Evolutionary conservation across 345 rosid species (phyloP).

Genomic region (Rhodamnia rubescens): DNA sequence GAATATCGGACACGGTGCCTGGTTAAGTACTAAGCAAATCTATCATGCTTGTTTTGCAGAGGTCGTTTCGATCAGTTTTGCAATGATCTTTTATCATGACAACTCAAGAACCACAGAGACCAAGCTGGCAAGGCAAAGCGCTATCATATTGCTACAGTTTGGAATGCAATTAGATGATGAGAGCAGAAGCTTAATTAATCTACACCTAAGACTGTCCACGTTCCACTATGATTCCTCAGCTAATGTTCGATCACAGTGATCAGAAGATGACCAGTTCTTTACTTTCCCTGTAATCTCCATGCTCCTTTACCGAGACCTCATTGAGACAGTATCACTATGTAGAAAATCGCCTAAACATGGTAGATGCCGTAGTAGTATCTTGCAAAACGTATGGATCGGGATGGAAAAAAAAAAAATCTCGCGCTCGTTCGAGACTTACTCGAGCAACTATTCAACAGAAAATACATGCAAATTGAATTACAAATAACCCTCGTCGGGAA

Average conservation of each 20-base stretch:
- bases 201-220: not conserved
- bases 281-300: not conserved
- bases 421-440: not conserved
- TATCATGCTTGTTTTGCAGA: not conserved
- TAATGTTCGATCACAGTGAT: not conserved
- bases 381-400: not conserved
- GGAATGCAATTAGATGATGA: not conserved
- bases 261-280: not conserved
- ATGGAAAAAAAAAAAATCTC: not conserved
- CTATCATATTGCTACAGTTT: not conserved
- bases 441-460: not conserved
- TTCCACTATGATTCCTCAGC: not conserved
- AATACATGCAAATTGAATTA: not conserved
- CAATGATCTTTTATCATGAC: not conserved
- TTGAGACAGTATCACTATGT: not conserved
- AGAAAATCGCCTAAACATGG: not conserved
- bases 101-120: not conserved
- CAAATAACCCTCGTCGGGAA: not conserved
- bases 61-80: not conserved
- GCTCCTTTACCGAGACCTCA: not conserved
- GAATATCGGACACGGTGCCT: not conserved
- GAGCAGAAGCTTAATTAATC: not conserved
- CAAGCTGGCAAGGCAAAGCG: not conserved
- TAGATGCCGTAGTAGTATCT: not conserved
- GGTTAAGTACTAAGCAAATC: not conserved